These are phyloP conservation scores for Komagataella ulmi DNA, from an alignment of 805 yeast species.

Conservation along the genomic window DNA sequence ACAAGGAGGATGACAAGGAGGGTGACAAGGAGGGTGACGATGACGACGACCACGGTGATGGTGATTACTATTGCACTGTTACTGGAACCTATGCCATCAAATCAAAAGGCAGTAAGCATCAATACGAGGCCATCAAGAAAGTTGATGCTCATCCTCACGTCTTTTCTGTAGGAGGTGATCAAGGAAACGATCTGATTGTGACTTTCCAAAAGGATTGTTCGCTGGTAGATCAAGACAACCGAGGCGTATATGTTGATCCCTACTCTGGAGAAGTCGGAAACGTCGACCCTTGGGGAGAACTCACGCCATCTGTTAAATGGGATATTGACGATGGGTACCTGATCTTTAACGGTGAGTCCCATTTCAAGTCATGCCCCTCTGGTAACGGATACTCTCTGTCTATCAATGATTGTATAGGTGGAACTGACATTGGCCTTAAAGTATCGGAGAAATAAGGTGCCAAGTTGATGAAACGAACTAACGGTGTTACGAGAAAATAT, in stretches of 20 bases:
- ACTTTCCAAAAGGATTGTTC: not conserved
- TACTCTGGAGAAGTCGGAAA: slow-evolving; percentile 43
- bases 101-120: not conserved
- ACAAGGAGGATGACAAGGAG: slow-evolving; percentile 7
- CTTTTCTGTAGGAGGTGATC: not conserved
- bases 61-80: not conserved
- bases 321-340: not conserved
- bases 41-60: not conserved
- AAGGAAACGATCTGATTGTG: not conserved
- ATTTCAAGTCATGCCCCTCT: not conserved
- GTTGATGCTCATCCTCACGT: not conserved
- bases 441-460: not conserved
- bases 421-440: not conserved
- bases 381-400: not conserved
- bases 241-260: slow-evolving; percentile 34
- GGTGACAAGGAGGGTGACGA: not conserved
- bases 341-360: not conserved
- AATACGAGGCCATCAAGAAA: not conserved
- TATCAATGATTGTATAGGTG: not conserved
- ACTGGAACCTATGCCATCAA: not conserved
- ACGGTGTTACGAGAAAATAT: not conserved
- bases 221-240: not conserved
- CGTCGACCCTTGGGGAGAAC: slow-evolving; percentile 26
- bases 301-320: not conserved
- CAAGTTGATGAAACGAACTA: not conserved